Evolutionary conservation across 305 asterid genomes (phyloP), one percentile per base, ranked within the genome.

Genomic region (Fraxinus xanthoxyloides): DNA sequence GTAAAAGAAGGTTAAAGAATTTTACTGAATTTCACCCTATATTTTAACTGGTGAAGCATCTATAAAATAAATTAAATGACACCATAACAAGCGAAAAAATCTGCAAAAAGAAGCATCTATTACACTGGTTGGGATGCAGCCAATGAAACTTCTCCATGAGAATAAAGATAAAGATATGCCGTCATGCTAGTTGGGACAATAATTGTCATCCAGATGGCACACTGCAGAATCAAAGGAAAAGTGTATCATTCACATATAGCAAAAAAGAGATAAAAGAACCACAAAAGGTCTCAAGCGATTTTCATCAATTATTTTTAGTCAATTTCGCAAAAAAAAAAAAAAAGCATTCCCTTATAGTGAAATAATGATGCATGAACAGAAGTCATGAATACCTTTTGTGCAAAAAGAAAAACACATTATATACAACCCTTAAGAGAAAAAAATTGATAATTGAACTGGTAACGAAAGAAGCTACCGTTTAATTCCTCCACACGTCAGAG

Each of bases 71-170:
- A 28, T 30, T 72, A 79, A 76, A 80, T 51, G 38, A 80, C 24
- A 69, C 30, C 31, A 0, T 75, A 78, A 79, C 9, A 30, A 5
- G 38, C 48, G 80, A 82, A 46, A 77, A 67, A 76, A 28, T 82
- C 61, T 48, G 84, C 77, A 83, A 91, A 85, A 90, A 87, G 98
- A 90, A 88, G 92, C 93, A 97, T 97, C 99, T 97, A 97, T 95
- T 97, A 97, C 99, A 97, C 98, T 92, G 98, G 99, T 97, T 97
- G 98, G 84, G 91, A 97, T 74, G 99, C 99, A 81, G 99, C 98
- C 90, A 93, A 89, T 31, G 97, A 87, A 80, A 93, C 97, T 88
- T 95, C 98, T 83, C 99, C 99, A 67, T 97, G 97, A 85, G 99
- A 97, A 86, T 95, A 95, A 80, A 97, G 97, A 89, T 95, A 95